Evolutionary conservation across 257 asterid genomes (phyloP), one percentile per base, ranked within the genome.

Genomic region (Nicotiana tabacum): DNA sequence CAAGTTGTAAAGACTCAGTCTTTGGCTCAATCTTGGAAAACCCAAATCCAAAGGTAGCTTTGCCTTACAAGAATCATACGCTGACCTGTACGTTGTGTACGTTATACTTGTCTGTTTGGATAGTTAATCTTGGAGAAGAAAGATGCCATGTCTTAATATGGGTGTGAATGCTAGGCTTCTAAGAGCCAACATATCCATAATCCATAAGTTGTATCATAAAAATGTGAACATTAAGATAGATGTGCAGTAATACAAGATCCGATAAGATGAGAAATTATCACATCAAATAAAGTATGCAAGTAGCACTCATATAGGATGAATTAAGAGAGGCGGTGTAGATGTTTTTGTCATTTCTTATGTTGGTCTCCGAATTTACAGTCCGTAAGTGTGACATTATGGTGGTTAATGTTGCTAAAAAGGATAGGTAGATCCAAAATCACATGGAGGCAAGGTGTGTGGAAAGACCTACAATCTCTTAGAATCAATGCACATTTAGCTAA

Each of bases 11-110:
- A 90, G 80, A 91, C 96, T 5, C 96, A 95, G 83, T 88, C 88
- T 77, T 88, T 95, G 93, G 93, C 92, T 0, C 89, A 91, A 27
- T 91, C 90, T 9, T 95, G 98, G 99, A 87, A 93, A 78, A 80
- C 84, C 15, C 89, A 90, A 82, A 90, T 93, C 13, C 88, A 90
- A 81, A 92, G 98, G 99, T 95, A 67, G 82, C 82, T 66, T 18
- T 43, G 48, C 48, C 48, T 43, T 43, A 8, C 11, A 7, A 43
- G 48, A 43, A 43, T 43, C 48, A 43, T 8, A 43, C 27, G 0
- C 3, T 9, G 0, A 43, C 48, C 0, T 43, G 10, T 43, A 7
- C 0, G 0, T 43, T 43, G 10, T 43, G 48, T 43, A 43, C 0
- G 9, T 43, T 43, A 43, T 43, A 43, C 10, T 43, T 43, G 9